These are phyloP conservation scores for Aspergillus heteromorphus DNA, from an alignment of 495 filamentous ascomycete genomes.

Conservation along the genomic window DNA sequence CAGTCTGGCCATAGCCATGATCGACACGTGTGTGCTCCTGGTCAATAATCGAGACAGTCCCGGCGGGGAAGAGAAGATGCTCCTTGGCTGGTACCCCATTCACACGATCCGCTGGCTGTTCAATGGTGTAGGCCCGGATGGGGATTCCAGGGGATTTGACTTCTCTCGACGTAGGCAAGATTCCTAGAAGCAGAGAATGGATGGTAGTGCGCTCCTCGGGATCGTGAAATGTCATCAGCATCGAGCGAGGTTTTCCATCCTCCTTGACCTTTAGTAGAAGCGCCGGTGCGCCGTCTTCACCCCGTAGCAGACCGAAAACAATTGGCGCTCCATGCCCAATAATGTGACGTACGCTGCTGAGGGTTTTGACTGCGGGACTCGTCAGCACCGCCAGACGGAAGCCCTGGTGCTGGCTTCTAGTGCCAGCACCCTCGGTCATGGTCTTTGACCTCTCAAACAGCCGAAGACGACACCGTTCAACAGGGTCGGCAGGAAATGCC, in stretches of 20 bases:
- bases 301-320: slow-evolving; percentile 66
- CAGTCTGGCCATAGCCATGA: slow-evolving; percentile 47
- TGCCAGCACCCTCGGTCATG: slow-evolving; percentile 60
- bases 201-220: slow-evolving; percentile 58
- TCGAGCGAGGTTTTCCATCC: slow-evolving; percentile 56
- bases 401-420: slow-evolving; percentile 63
- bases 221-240: slow-evolving; percentile 70
- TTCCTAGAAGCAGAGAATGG: slow-evolving; percentile 65
- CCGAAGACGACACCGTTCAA: slow-evolving; percentile 59
- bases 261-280: slow-evolving; percentile 66
- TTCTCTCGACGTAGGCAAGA: slow-evolving; percentile 54
- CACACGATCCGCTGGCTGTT: slow-evolving; percentile 40
- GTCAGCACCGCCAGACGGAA: slow-evolving; percentile 72
- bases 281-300: slow-evolving; percentile 59
- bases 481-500: slow-evolving; percentile 67
- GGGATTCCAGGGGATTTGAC: slow-evolving; percentile 56
- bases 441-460: slow-evolving; percentile 64
- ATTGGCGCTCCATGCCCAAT: slow-evolving; percentile 57
- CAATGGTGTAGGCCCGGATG: slow-evolving; percentile 57
- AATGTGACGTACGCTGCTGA: slow-evolving; percentile 65
- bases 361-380: slow-evolving; percentile 64
- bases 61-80: slow-evolving; percentile 38
- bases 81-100: slow-evolving; percentile 26
- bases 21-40: slow-evolving; percentile 38
- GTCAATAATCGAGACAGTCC: slow-evolving; percentile 49